A percentile compares a stretch with the other conserved stretches of the same genome.
These are phyloP conservation scores for Houttuynia cordata DNA, from an alignment of 164 flowering plant species.

Conservation along the genomic window DNA sequence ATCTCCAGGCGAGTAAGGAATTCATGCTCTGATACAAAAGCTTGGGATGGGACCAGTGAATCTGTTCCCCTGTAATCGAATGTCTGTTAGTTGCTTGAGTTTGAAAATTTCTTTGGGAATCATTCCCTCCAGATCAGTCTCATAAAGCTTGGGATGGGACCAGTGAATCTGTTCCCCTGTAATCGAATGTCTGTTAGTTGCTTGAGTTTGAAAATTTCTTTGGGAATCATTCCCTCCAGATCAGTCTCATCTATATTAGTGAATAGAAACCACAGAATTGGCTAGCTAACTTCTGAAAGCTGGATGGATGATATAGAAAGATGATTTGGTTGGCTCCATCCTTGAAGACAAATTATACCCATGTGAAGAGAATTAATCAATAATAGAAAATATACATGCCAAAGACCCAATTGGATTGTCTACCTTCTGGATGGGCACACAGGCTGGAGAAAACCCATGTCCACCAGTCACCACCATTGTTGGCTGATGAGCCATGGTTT, in stretches of 20 bases:
- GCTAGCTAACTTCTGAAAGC: too few relatives aligned
- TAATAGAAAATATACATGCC: too few relatives aligned
- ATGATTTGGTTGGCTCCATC: too few relatives aligned
- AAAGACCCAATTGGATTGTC: too few relatives aligned
- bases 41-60: conserved; percentile 51
- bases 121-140: conserved; percentile 41
- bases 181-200: conserved; percentile 34
- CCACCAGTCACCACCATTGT: too few relatives aligned
- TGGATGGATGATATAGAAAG: too few relatives aligned
- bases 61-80: conserved; percentile 36
- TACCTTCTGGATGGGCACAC: too few relatives aligned
- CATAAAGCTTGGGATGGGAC: conserved; percentile 45
- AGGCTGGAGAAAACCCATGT: too few relatives aligned
- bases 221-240: conserved; percentile 54
- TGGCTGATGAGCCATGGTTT: too few relatives aligned
- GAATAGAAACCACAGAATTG: too few relatives aligned
- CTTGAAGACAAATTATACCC: too few relatives aligned
- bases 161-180: conserved; percentile 38
- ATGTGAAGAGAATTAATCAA: too few relatives aligned
- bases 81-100: conserved; percentile 33
- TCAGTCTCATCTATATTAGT: conserved; percentile 15
- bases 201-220: conserved; percentile 28
- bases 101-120: conserved; percentile 37
- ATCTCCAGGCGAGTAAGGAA: conserved; percentile 46
- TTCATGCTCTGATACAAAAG: conserved; percentile 39